Evolutionary conservation across 2,329 filamentous ascomycete genomes (phyloP), one percentile per base, ranked within the genome.

Genomic region (Didymella lethalis): DNA sequence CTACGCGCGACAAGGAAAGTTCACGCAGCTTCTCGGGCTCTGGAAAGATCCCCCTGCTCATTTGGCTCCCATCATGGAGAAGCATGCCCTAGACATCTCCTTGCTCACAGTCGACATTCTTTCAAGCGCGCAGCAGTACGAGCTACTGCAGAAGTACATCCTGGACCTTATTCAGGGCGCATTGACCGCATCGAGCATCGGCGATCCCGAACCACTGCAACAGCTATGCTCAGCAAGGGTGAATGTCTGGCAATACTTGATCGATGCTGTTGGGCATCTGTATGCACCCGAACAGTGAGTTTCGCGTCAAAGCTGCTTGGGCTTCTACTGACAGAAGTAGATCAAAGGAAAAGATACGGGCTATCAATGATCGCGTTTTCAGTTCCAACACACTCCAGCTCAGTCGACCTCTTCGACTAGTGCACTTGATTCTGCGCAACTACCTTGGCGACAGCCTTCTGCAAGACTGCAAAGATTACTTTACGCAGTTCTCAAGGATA

Each of bases 1-100:
- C 31, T 76, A 69, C 41, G 38, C 58, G 28, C 64, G 69, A 20
- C 74, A 75, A 57, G 48, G 58, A 14, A 64, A 63, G 25, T 62
- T 46, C 16, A 54, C 49, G 18, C 72, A 76, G 43, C 62, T 77
- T 1, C 45, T 71, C n/a, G 46, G 68, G 4, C 56, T 72, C 1
- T 75, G 72, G 70, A 48, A 55, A 11, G 52, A 59, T 14, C 62
- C 70, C 10, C 62, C 70, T 12, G 41, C 53, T 46, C 41, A 51
- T 12, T 38, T 75, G 28, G 34, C 60, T 45, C 53, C 53, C 26
- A 56, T 73, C 12, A 59, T 70, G 46, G 55, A 64, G 36, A 69
- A 64, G 26, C 66, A 74, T 34, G 40, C 59, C 12, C 57, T 63
- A 14, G 72, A 75, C 46, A 55, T 75, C 34, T 53, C 63, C 28